Evolutionary conservation across 2,329 filamentous ascomycete genomes (phyloP), one percentile per base, ranked within the genome.

Genomic region (Nannizziopsis barbatae): DNA sequence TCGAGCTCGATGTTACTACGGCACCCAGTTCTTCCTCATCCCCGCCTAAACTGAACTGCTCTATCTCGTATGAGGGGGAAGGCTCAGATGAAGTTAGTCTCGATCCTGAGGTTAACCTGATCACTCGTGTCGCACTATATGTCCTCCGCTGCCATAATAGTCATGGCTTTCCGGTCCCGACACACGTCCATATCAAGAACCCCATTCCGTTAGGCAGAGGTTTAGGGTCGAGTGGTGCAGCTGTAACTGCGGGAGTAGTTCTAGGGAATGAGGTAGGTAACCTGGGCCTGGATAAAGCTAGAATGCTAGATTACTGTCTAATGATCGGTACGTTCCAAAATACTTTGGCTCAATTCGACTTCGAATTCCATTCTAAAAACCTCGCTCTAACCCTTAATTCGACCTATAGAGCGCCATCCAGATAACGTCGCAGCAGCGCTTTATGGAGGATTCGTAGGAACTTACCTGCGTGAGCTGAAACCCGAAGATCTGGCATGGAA

Each of bases 391-490:
- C 9, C 40, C 56, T 14, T 50, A 48, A 35, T 10, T 41, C n/a
- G 12, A 36, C 36, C 6, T 30, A 41, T 58, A 67, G 64, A 95
- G 68, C 80, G 87, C 55, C 88, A 95, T 66, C 88, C 88, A 9
- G 88, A 95, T 69, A 95, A 95, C 62, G 87, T 98, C 45, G 92
- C 89, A 50, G 92, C 92, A 11, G 89, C 92, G 6, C 78, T 96
- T 32, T 96, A 93, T 60, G 92, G 92, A 56, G 92, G 92, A 30
- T 96, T 98, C 57, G 88, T 98, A 20, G 92, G 92, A 52, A 95
- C 90, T 14, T 96, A 96, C 63, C 77, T 96, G 52, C 94, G 93
- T 70, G 90, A 94, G 52, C 75, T 96, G 56, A 81, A 85, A 56
- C 85, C 88, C 2, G 86, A 88, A 65, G 90, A 96, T 60, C 83